These are phyloP conservation scores for Brettanomyces custersianus DNA, from an alignment of 805 yeast species.

Conservation along the genomic window DNA sequence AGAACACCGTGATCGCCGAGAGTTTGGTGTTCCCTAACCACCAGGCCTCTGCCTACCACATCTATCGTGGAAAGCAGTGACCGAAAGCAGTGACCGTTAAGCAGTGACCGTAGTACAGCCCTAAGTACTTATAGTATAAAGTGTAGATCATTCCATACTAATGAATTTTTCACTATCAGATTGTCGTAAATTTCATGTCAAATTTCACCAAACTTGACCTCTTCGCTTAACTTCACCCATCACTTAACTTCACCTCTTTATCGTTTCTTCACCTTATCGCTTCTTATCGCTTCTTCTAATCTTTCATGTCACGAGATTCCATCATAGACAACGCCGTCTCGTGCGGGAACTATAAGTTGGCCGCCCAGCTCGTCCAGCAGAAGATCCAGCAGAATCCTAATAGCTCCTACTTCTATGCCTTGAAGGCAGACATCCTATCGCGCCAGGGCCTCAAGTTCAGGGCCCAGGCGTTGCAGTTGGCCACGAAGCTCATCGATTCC, in stretches of 20 bases:
- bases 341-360: slow-evolving; percentile 44
- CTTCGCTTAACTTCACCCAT: too few relatives aligned
- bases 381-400: slow-evolving; percentile 50
- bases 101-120: too few relatives aligned
- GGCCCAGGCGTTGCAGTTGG: slow-evolving; percentile 26
- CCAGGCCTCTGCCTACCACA: slow-evolving; percentile 72
- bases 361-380: slow-evolving; percentile 38
- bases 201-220: too few relatives aligned
- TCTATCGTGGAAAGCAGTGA: slow-evolving; percentile 27
- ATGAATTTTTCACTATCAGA: too few relatives aligned
- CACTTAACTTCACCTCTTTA: too few relatives aligned
- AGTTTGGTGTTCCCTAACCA: slow-evolving; percentile 74
- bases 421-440: slow-evolving; percentile 29
- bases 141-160: too few relatives aligned
- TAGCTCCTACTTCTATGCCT: slow-evolving; percentile 43
- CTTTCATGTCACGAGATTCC: too few relatives aligned
- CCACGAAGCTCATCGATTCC: slow-evolving; percentile 21
- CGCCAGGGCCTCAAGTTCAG: slow-evolving; percentile 22
- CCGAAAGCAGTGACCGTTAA: too few relatives aligned
- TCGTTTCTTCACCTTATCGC: too few relatives aligned
- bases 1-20: slow-evolving; percentile 72
- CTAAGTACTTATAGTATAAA: too few relatives aligned
- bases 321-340: slow-evolving; percentile 17
- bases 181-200: too few relatives aligned
- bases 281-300: too few relatives aligned